These are phyloP conservation scores for Marasmius oreades DNA, from an alignment of 1,284 basidiomycete species.

Conservation along the genomic window DNA sequence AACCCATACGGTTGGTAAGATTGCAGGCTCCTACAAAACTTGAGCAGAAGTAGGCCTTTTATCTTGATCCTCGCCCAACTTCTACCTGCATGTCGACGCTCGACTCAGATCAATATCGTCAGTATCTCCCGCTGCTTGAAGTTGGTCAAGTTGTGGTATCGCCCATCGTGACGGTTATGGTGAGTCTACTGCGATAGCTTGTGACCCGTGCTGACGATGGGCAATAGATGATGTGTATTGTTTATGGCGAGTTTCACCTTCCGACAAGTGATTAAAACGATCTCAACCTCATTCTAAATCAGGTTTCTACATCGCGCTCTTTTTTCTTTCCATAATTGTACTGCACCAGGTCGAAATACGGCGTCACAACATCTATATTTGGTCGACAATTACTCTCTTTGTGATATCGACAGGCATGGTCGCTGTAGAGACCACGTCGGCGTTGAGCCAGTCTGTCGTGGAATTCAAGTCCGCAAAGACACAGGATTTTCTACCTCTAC, in stretches of 20 bases:
- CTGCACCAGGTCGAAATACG: not conserved
- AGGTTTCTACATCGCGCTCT: slow-evolving; percentile 1
- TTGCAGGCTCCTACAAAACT: too few species aligned
- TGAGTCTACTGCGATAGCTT: not conserved
- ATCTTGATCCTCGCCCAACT: too few species aligned
- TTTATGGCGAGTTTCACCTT: not conserved
- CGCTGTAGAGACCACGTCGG: not conserved
- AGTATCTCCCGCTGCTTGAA: not conserved
- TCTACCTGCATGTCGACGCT: not conserved
- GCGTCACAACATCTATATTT: not conserved
- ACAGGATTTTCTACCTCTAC: not conserved
- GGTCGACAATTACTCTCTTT: not conserved
- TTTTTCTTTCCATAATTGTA: not conserved
- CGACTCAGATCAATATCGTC: not conserved
- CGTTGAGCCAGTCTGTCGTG: not conserved
- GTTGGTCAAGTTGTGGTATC: not conserved
- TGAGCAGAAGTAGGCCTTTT: too few species aligned
- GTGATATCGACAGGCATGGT: not conserved
- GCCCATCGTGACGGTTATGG: not conserved
- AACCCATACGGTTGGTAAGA: too few species aligned
- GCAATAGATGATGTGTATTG: not conserved
- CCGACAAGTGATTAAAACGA: not conserved
- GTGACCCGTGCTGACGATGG: not conserved
- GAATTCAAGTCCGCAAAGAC: not conserved
- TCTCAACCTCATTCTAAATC: not conserved